Base-by-base conservation (phyloP, 2,329 filamentous ascomycete genomes). In the Tolypocladium endophyticum region DNA sequence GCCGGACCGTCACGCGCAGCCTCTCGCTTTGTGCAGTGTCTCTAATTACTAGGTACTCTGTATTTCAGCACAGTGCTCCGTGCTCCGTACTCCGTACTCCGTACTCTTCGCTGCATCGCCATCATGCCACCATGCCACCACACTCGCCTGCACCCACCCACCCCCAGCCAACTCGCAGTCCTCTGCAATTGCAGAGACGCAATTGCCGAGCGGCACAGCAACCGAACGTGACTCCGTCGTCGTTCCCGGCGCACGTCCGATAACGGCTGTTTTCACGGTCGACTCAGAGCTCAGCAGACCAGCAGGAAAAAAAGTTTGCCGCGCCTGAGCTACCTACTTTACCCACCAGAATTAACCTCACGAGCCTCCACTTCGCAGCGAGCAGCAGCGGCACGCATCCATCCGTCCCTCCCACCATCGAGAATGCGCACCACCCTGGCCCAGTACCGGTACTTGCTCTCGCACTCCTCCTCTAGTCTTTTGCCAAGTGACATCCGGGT, bases 391-490 rank as follows among this genome's bases (percentile, higher is more conserved):
- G 30, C 52, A 36, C 52, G 41, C 33, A 55, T 47, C n/a, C 56
- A 47, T 33, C 39, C 2, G 43, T 30, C 23, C 41, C 43, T 35
- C 45, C 45, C 47, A 30, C 25, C 47, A 50, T 50, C 47, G 25
- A 14, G 16, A 23, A 36, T n/a, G 45, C 58, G 35, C 23, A 41
- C 50, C 45, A 59, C 41, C 54, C 52, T 23, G 43, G 53, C 33
- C 25, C 50, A 56, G 58, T 56, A 59, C 52, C 33, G 52, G 52
- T 59, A 59, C 58, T 54, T 58, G 18, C 14, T 4, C 16, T n/a
- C 30, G 30, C 45, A 50, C 41, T 38, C 56, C 56, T 50, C 52
- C 53, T 30, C 47, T 18, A 50, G 14, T 30, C 20, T 4, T 12
- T 30, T 50, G 25, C 25, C 47, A 30, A 50, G 25, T 4, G 47